phyloP scores from a whole-genome alignment of 2,329 filamentous ascomycete genomes.

The Colletotrichum liriopes region DNA sequence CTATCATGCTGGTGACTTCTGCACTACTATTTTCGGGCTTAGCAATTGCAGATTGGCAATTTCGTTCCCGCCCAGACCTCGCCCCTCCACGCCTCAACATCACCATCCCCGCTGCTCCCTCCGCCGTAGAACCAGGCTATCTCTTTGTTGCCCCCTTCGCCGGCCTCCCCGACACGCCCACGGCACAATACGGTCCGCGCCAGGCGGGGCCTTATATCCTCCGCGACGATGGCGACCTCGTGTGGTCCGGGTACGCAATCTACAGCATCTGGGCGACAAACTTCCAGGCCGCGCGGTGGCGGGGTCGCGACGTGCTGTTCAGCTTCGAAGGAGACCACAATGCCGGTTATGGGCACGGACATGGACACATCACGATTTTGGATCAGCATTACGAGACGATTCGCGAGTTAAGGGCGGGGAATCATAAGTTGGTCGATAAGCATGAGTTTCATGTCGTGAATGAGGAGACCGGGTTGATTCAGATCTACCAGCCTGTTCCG shows the following conservation, averaged over 20 bases:
- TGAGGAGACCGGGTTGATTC: constrained; percentile 67
- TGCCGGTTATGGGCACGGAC: constrained; percentile 66
- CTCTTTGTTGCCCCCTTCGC: constrained; percentile 61
- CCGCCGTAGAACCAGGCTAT: constrained; percentile 59
- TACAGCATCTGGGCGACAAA: constrained; percentile 68
- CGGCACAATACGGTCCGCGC: constrained; percentile 61
- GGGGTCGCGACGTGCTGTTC: constrained; percentile 67
- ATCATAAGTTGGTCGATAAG: neutral
- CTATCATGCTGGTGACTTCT: neutral
- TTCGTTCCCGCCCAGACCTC: constrained; percentile 48
- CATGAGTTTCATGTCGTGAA: constrained; percentile 56
- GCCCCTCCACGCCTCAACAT: constrained; percentile 56
- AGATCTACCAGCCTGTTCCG: constrained; percentile 67
- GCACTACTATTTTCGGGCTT: neutral
- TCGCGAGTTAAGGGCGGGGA: neutral
- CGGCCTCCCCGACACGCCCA: constrained; percentile 50
- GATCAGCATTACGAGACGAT: neutral
- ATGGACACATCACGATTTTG: constrained; percentile 57
- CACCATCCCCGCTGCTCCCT: constrained; percentile 58
- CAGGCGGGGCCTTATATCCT: constrained; percentile 72
- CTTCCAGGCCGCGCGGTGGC: constrained; percentile 66
- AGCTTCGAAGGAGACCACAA: constrained; percentile 70
- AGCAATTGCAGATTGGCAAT: constrained; percentile 43
- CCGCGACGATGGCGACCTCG: constrained; percentile 66
- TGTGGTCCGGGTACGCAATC: constrained; percentile 71